These are phyloP conservation scores for Aspergillus jensenii DNA, from an alignment of 2,329 filamentous ascomycete species.

Conservation along the genomic window DNA sequence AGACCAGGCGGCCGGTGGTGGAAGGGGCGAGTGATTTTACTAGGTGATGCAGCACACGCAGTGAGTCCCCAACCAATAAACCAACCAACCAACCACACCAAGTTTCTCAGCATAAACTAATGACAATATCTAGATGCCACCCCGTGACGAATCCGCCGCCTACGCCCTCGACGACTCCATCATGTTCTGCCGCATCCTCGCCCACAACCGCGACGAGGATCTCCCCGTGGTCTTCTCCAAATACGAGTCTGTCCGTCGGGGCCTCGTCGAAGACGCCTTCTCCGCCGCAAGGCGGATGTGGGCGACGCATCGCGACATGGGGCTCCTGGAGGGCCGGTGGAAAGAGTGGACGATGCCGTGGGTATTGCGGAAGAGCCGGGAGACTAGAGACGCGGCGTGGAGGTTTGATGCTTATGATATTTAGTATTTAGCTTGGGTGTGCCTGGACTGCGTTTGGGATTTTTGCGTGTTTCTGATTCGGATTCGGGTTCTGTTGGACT, in stretches of 20 bases:
- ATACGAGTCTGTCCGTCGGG: conserved; percentile 35
- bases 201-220: conserved; percentile 24
- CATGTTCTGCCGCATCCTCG: conserved; percentile 36
- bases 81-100: neutral
- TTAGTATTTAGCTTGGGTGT: neutral
- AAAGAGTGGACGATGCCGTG: conserved; percentile 14
- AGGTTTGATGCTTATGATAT: conserved; percentile 11
- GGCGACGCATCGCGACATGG: conserved; percentile 15
- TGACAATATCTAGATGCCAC: conserved; percentile 38
- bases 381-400: conserved; percentile 2
- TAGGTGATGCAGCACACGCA: conserved; percentile 47
- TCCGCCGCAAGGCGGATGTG: conserved; percentile 19
- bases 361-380: conserved; percentile 4
- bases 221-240: conserved; percentile 25
- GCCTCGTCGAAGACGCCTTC: conserved; percentile 37
- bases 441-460: neutral
- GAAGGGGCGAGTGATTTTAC: conserved; percentile 35
- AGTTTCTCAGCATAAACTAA: neutral
- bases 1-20: conserved; percentile 37
- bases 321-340: conserved; percentile 11
- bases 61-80: conserved; percentile 24
- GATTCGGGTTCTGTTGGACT: too few species aligned
- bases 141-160: conserved; percentile 42
- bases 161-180: conserved; percentile 44
- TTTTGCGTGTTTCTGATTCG: neutral